A percentile compares a stretch with the other conserved stretches of the same genome.
phyloP scores from a whole-genome alignment of 306 rosid genomes.

The Purshia tridentata region DNA sequence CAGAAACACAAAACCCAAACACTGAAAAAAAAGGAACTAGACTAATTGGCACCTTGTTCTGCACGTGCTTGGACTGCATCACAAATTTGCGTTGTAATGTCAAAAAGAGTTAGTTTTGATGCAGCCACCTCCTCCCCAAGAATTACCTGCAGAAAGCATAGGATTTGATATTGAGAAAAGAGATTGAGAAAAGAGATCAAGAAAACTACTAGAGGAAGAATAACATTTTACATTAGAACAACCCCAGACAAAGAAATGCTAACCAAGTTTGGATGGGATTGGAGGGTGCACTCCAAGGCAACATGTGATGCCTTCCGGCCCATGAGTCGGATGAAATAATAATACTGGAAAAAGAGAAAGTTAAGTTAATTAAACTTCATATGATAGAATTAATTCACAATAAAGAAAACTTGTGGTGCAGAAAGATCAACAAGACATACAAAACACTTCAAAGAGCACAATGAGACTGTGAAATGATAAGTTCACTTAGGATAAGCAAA shows the following conservation, averaged over 20 bases:
- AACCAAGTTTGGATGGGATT: slow-evolving; percentile 97
- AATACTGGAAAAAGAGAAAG: slow-evolving; percentile 56
- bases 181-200: slow-evolving; percentile 1
- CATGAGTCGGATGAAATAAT: slow-evolving; percentile 95
- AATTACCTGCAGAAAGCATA: slow-evolving; percentile 60
- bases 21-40: slow-evolving; percentile 7
- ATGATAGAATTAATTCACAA: not conserved
- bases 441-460: not conserved
- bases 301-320: slow-evolving; percentile 98
- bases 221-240: not conserved
- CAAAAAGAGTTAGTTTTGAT: slow-evolving; percentile 89
- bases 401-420: not conserved
- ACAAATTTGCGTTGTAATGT: slow-evolving; percentile 73
- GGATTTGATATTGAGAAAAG: slow-evolving; percentile 11
- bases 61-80: slow-evolving; percentile 96
- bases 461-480: not conserved
- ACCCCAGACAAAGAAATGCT: slow-evolving; percentile 27
- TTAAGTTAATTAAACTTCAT: not conserved
- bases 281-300: slow-evolving; percentile 97
- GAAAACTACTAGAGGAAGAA: not conserved
- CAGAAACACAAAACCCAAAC: slow-evolving; percentile 3
- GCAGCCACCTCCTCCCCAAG: slow-evolving; percentile 99
- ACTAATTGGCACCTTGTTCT: slow-evolving; percentile 63
- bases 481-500: not conserved
- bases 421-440: slow-evolving; percentile 3